Evolutionary conservation across 208 protist genomes (phyloP).

Genomic region (Tritrichomonas foetus): DNA sequence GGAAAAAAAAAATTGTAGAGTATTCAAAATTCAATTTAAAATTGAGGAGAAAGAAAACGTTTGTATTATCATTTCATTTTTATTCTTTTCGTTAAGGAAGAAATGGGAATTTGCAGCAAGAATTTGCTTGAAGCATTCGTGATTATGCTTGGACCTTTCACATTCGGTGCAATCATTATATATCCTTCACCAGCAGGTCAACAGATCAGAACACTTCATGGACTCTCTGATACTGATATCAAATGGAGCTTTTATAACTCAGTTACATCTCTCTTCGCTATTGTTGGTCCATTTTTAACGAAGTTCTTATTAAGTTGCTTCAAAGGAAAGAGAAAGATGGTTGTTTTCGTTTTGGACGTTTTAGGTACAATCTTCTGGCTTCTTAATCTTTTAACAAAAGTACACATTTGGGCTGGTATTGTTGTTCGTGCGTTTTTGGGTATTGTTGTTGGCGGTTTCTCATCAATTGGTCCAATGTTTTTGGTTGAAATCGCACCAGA

Average conservation of each 20-base stretch:
- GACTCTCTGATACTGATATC: not conserved
- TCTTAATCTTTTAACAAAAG: not conserved
- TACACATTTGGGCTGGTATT: too few species aligned
- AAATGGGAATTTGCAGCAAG: not conserved
- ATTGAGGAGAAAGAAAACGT: not conserved
- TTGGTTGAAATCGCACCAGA: not conserved
- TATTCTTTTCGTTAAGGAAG: not conserved
- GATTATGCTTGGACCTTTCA: not conserved
- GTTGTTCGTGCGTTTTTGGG: not conserved
- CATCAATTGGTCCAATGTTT: not conserved
- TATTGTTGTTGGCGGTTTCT: not conserved
- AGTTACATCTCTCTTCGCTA: not conserved
- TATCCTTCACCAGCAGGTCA: not conserved
- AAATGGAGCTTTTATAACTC: not conserved
- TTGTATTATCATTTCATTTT: not conserved
- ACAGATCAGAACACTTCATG: not conserved
- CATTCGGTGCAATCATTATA: not conserved
- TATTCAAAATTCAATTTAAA: not conserved
- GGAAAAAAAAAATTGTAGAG: not conserved
- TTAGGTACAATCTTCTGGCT: not conserved
- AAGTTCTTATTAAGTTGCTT: not conserved
- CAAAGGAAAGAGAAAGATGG: not conserved
- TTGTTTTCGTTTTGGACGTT: not conserved
- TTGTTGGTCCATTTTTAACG: not conserved
- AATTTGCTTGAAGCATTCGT: not conserved